These are phyloP conservation scores for Cryptococcus sp. DNA, from an alignment of 1,284 basidiomycete genomes.

Conservation along the genomic window DNA sequence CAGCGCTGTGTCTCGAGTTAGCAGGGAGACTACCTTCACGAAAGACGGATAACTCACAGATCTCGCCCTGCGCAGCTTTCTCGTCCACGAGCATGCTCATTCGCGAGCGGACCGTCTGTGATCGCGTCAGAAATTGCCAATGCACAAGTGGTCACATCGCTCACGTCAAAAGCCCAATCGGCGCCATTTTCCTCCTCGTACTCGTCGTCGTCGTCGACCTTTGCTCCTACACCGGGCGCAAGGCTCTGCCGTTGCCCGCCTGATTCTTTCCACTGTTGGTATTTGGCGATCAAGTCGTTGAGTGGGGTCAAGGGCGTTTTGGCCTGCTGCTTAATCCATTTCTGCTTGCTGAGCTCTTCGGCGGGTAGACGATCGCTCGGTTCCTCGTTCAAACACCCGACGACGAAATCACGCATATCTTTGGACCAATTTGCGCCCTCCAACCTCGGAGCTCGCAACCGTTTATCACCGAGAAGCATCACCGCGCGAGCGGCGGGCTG, in stretches of 20 bases:
- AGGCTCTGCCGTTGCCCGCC: constrained; percentile 80
- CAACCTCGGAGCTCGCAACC: constrained; percentile 66
- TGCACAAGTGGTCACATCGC: constrained; percentile 4
- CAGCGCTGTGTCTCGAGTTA: constrained; percentile 12
- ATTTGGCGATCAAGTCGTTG: constrained; percentile 79
- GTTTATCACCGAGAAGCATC: constrained; percentile 79
- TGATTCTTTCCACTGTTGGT: constrained; percentile 73
- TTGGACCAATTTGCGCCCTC: constrained; percentile 75
- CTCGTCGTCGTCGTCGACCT: constrained; percentile 44
- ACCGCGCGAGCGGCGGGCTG: constrained; percentile 85
- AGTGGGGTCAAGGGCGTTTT: constrained; percentile 72
- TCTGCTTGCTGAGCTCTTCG: constrained; percentile 86
- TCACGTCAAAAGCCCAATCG: constrained; percentile 53
- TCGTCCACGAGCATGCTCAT: constrained; percentile 44
- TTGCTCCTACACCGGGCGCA: constrained; percentile 57
- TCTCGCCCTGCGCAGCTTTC: constrained; percentile 28
- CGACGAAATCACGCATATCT: constrained; percentile 87
- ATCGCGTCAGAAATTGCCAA: background rate
- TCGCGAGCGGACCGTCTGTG: constrained; percentile 46
- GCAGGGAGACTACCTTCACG: background rate
- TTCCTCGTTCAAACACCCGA: constrained; percentile 79
- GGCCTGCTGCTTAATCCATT: constrained; percentile 82
- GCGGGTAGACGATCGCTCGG: constrained; percentile 79
- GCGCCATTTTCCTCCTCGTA: constrained; percentile 31
- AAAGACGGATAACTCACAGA: constrained; percentile 14